Evolutionary conservation across 306 rosid species (phyloP), one percentile per base, ranked within the genome.

Genomic region (Acacia crassicarpa): DNA sequence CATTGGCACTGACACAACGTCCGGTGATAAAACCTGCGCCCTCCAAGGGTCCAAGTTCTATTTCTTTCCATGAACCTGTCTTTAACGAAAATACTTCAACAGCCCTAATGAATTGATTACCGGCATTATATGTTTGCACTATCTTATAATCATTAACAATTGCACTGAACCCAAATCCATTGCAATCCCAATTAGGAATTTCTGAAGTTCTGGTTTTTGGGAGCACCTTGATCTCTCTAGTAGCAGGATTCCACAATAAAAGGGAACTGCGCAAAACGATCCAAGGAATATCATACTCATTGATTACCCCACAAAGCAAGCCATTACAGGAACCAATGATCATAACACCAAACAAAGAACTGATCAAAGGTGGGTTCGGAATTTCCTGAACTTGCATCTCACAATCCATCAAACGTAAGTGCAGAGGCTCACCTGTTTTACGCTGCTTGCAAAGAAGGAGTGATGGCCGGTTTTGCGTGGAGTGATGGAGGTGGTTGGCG

Each of bases 321-420:
- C 81, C 85, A 7, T 82, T 70, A 67, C 78, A 44, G 73, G 85
- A 82, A 13, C 66, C 81, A 8, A 82, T 22, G 16, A 82, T 16
- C 9, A 0, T 69, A 35, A 23, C 54, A 40, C 0, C 7, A 0
- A 1, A 20, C 4, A 8, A 54, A 12, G 61, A 8, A 3, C 59
- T 16, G 17, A 51, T 2, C 72, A 76, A 30, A 8, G 12, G 63
- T 5, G 72, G 8, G 11, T 14, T 14, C 41, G 44, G 19, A 35
- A 58, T 12, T 38, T 20, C 8, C 3, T 4, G 27, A 1, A 9
- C 15, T 27, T n/a, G 1, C 66, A 32, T 1, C 35, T 76, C 32
- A 16, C 54, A 25, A 44, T 40, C 77, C 8, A 76, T 48, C 45
- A 69, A 27, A 12, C 66, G 70, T 0, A 62, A 35, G 11, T 1